phyloP scores from a whole-genome alignment of 495 filamentous ascomycete genomes.

The Xanthoparmelia taractica region DNA sequence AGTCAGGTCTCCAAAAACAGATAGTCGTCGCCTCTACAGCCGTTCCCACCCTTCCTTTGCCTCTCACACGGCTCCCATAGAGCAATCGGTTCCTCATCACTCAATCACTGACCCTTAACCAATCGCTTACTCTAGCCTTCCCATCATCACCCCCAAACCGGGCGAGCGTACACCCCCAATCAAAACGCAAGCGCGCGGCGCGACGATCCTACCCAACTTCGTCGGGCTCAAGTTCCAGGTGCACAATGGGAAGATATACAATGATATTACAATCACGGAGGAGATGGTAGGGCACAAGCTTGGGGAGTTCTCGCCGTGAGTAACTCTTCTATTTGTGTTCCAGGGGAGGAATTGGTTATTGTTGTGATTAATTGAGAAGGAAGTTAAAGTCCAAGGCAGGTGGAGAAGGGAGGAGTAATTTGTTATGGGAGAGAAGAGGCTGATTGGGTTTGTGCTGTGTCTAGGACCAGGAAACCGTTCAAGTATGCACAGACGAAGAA shows the following conservation, averaged over 20 bases:
- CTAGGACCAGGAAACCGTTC: conserved; percentile 82
- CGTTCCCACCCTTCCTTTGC: neutral
- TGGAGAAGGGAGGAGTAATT: neutral
- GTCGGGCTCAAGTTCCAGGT: conserved; percentile 89
- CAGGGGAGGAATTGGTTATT: neutral
- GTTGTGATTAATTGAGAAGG: neutral
- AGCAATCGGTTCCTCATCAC: neutral
- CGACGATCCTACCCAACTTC: conserved; percentile 94
- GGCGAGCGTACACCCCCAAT: conserved; percentile 64
- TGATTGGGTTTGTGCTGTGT: neutral
- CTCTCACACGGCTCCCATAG: neutral
- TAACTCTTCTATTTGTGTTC: conserved; percentile 24
- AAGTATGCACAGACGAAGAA: conserved; percentile 72
- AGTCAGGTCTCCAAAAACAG: conserved; percentile 22
- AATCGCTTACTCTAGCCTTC: conserved; percentile 29
- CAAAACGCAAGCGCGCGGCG: conserved; percentile 77
- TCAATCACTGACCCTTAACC: neutral
- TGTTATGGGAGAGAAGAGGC: neutral
- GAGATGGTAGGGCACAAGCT: conserved; percentile 98
- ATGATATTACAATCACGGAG: conserved; percentile 82
- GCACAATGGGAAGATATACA: conserved; percentile 90
- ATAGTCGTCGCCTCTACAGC: neutral
- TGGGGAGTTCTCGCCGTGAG: conserved; percentile 89
- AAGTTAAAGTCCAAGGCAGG: neutral
- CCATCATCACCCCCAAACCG: conserved; percentile 45